These are phyloP conservation scores for Mortierella alpina DNA, from an alignment of 192 early-diverging fungal genomes.

Conservation along the genomic window DNA sequence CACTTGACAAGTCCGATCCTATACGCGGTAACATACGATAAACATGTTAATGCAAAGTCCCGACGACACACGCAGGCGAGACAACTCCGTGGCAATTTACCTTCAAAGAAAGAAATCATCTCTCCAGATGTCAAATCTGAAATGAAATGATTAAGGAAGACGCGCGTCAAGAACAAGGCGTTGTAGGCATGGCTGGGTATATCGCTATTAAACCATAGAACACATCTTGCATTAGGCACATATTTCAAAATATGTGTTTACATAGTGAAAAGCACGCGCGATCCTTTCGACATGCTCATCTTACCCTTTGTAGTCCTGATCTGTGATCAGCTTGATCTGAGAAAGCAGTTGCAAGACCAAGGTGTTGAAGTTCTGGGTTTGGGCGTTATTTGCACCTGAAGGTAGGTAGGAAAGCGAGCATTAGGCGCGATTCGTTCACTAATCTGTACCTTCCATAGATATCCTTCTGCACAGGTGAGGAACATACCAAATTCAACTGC, in stretches of 20 bases:
- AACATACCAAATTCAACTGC: slow-evolving; percentile 70
- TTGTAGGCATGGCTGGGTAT: slow-evolving; percentile 74
- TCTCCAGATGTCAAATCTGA: slow-evolving; percentile 63
- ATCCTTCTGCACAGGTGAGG: no score
- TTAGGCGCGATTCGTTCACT: background rate
- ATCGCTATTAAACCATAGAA: slow-evolving; percentile 48
- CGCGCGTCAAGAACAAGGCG: slow-evolving; percentile 70
- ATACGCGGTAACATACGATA: slow-evolving; percentile 14
- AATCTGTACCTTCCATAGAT: no score
- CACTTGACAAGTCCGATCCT: slow-evolving; percentile 26
- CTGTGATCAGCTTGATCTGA: slow-evolving; percentile 65
- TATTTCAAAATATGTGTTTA: slow-evolving; percentile 51
- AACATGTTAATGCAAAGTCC: slow-evolving; percentile 3
- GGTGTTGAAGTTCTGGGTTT: slow-evolving; percentile 75
- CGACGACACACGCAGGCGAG: background rate
- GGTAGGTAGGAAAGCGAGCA: slow-evolving; percentile 4
- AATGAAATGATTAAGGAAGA: slow-evolving; percentile 77
- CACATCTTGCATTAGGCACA: background rate
- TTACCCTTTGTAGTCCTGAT: slow-evolving; percentile 57
- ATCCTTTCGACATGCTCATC: background rate
- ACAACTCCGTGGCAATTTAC: slow-evolving; percentile 23
- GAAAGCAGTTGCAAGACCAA: slow-evolving; percentile 69
- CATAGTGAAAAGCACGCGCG: background rate
- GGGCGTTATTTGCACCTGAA: slow-evolving; percentile 69
- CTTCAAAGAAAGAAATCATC: slow-evolving; percentile 72